Percentiles rank a stretch among this genome's conserved stretches.
phyloP scores from a whole-genome alignment of 768 basidiomycete genomes.

The Termitomyces sp. region DNA sequence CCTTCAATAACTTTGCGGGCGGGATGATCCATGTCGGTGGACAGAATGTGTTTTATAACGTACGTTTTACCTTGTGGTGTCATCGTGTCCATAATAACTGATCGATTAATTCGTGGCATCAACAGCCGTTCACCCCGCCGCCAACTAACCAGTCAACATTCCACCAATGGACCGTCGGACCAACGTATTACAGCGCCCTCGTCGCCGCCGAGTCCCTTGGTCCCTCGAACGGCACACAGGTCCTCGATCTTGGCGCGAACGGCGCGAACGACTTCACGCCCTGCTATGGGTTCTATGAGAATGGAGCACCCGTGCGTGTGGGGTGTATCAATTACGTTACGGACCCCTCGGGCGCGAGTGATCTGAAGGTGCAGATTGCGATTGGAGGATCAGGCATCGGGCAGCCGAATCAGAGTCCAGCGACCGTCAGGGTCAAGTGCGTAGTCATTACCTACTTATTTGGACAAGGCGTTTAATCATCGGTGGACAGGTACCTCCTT shows the following conservation, averaged over 20 bases:
- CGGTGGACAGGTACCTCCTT: conserved; percentile 22
- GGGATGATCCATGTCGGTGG: conserved; percentile 55
- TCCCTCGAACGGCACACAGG: conserved; percentile 50
- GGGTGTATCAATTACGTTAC: conserved; percentile 70
- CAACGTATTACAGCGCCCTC: conserved; percentile 68
- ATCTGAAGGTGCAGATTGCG: conserved; percentile 45
- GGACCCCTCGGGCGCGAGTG: conserved; percentile 50
- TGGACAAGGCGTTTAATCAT: too few species aligned
- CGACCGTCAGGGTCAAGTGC: conserved; percentile 49
- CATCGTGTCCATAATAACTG: not conserved
- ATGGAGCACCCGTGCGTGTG: conserved; percentile 51
- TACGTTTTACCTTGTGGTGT: conserved; percentile 43
- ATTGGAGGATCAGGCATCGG: conserved; percentile 25
- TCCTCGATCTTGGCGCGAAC: conserved; percentile 58
- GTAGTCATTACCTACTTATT: too few species aligned
- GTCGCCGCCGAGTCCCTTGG: conserved; percentile 67
- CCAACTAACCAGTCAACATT: conserved; percentile 44
- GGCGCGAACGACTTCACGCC: conserved; percentile 42
- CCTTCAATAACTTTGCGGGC: conserved; percentile 45
- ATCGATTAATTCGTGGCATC: conserved; percentile 28
- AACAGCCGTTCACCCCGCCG: conserved; percentile 11
- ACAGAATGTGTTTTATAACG: conserved; percentile 61
- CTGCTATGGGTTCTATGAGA: conserved; percentile 71
- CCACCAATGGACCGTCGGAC: conserved; percentile 69
- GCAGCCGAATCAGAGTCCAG: conserved; percentile 22